phyloP scores from a whole-genome alignment of 164 flowering plant genomes.

The Dillenia suffruticosa region DNA sequence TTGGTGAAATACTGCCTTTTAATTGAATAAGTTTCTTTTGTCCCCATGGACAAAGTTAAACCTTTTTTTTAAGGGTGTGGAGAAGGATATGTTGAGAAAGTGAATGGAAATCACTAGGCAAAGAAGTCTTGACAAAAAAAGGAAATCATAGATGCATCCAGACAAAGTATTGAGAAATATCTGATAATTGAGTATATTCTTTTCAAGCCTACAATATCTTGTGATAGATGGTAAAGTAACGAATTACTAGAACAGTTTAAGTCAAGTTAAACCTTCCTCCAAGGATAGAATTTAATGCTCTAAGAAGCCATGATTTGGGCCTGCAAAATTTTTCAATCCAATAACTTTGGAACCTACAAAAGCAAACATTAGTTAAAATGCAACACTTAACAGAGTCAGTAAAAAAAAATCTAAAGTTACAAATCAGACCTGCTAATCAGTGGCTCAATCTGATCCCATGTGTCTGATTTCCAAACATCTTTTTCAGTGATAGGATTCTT shows the following conservation, averaged over 20 bases:
- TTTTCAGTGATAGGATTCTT: constrained; percentile 83
- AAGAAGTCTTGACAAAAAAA: not conserved
- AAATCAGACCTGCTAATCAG: constrained; percentile 49
- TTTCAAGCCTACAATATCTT: not conserved
- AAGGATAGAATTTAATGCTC: constrained; percentile 76
- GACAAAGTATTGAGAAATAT: not conserved
- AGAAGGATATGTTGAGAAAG: no score
- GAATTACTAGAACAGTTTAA: not conserved
- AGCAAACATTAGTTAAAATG: constrained; percentile 5
- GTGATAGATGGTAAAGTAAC: constrained; percentile 1
- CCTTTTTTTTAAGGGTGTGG: no score
- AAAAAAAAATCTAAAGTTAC: not conserved
- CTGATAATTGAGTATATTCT: no score
- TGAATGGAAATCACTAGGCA: no score
- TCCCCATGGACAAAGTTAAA: no score
- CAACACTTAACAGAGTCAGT: not conserved
- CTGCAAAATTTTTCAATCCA: constrained; percentile 74
- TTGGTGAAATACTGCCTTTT: no score
- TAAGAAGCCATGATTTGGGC: constrained; percentile 89
- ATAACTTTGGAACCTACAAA: constrained; percentile 68
- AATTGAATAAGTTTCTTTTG: no score
- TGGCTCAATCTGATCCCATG: constrained; percentile 91
- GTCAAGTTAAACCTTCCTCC: constrained; percentile 67
- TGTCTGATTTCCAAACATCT: constrained; percentile 94
- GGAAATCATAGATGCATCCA: constrained; percentile 3